Evolutionary conservation across 169 alveolate species (phyloP), one percentile per base, ranked within the genome.

Genomic region (Eimeria necatrix): DNA sequence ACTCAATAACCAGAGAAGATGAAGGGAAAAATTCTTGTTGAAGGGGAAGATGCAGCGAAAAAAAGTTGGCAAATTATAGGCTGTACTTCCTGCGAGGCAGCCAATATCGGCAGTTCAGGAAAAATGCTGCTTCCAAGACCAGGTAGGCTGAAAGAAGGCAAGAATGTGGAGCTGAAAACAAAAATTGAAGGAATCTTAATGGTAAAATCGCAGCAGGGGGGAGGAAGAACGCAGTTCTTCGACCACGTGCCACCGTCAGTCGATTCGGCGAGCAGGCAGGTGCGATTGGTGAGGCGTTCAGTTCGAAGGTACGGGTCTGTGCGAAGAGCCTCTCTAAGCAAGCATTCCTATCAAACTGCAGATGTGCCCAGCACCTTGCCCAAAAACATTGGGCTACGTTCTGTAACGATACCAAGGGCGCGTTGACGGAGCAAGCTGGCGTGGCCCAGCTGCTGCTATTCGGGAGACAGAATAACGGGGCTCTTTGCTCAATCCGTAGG

Each of bases 221-320:
- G 20, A 18, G 68, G 68, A 56, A 56, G 68, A 56, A 2, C 22
- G 68, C 2, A 56, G 68, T 32, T 32, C 2, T 32, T 32, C 41
- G 41, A 32, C 41, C 41, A 32, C 41, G 41, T 32, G 41, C 52
- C 9, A 24, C 68, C 74, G 26, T 81, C 68, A 81, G 90, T 59
- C 92, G 92, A 84, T 56, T 49, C 92, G 92, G 92, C 92, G 92
- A 46, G 78, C 80, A 84, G 56, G 46, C 24, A 76, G 3, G 49
- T 76, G 64, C 74, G 73, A 70, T 7, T 48, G 53, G 52, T 24
- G 32, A 70, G 22, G 0, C 61, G 32, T 22, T 7, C 9, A 49
- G 53, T 24, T 52, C 48, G 24, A 14, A 18, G 24, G 26, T 16
- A 53, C 56, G 0, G 52, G 22, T 53, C 16, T 49, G 10, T 22